These are phyloP conservation scores for Globisporangium orthogonon DNA, from an alignment of 352 stramenopile genomes.

Conservation along the genomic window DNA sequence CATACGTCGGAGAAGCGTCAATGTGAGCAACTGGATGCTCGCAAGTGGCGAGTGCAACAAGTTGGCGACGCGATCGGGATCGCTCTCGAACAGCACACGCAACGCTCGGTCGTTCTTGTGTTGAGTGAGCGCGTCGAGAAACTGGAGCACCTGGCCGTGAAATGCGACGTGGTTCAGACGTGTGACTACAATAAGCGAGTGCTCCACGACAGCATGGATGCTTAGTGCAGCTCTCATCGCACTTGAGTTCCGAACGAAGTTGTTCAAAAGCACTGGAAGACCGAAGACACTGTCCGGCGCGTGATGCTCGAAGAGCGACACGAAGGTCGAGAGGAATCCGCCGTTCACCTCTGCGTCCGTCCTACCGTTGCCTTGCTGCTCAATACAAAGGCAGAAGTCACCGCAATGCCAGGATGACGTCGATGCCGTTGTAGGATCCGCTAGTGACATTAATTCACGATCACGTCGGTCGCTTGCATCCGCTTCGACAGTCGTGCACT, in stretches of 20 bases:
- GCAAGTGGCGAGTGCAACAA: constrained; percentile 33
- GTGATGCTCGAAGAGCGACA: constrained; percentile 36
- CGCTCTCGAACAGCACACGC: constrained; percentile 29
- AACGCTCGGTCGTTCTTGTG: constrained; percentile 43
- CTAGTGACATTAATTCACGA: too few relatives aligned
- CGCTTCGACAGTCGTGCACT: constrained; percentile 10
- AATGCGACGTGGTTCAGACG: constrained; percentile 27
- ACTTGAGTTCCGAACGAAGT: constrained; percentile 26
- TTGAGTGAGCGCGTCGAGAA: constrained; percentile 39
- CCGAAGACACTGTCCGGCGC: constrained; percentile 32
- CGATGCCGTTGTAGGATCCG: too few relatives aligned
- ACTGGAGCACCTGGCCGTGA: constrained; percentile 39
- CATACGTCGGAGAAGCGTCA: constrained; percentile 38
- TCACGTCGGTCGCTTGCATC: neutral
- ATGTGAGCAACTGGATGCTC: constrained; percentile 21
- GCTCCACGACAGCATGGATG: constrained; percentile 21
- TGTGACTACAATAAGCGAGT: constrained; percentile 25
- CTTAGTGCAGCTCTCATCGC: constrained; percentile 31
- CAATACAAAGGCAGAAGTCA: constrained; percentile 38
- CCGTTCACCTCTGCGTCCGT: constrained; percentile 6
- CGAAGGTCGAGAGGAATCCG: constrained; percentile 19
- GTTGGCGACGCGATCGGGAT: constrained; percentile 51
- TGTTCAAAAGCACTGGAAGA: constrained; percentile 31
- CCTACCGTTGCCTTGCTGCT: constrained; percentile 8
- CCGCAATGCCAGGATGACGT: too few relatives aligned